Base-by-base conservation (phyloP, 192 early-diverging fungal genomes). In the Coemansia sp. region DNA sequence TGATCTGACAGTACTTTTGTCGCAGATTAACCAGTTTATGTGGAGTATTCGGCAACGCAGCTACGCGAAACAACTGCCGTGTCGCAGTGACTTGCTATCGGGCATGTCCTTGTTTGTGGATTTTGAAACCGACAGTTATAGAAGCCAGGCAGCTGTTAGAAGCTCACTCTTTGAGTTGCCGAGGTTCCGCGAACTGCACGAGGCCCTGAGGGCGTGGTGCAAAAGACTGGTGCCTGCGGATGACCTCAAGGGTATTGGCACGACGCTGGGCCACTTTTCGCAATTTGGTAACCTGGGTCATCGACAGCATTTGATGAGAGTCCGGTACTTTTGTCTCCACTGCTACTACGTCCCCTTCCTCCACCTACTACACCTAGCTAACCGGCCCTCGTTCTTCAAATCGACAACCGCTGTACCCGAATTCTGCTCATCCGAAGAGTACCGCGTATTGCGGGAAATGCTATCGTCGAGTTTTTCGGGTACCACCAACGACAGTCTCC, bases 341-440 rank as follows among this genome's bases (percentile, higher is more conserved):
- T 81, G 79, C 71, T 76, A 76, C 64, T 58, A 59, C 48, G 57
- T 68, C 25, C 59, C 79, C 4, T 63, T 73, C 27, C 17, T 81
- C 48, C 64, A 70, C 34, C 58, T 75, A 25, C 59, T 81, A 64
- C 79, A 76, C 42, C 46, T 66, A 21, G 51, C 74, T 46, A 81
- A 81, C 64, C 74, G 79, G 4, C 79, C 79, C 48, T 81, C 79
- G 21, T 76, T 73, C 45, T 76, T 76, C 31, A 63, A 51, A 12
- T 65, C 64, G 11, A 12, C 6, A 1, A 10, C 46, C 2, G 19
- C 21, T 1, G 46, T 21, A n/a, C 46, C 46, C 19, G 46, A 50
- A 10, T 50, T 50, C 21, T 50, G 46, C n/a, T 57, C 60, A 25
- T 12, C 38, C 51, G 70, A 74, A 3, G 74, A 82, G 58, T 74